Evolutionary conservation across 805 yeast species (phyloP).

Genomic region (Pichia gijzeniarum): DNA sequence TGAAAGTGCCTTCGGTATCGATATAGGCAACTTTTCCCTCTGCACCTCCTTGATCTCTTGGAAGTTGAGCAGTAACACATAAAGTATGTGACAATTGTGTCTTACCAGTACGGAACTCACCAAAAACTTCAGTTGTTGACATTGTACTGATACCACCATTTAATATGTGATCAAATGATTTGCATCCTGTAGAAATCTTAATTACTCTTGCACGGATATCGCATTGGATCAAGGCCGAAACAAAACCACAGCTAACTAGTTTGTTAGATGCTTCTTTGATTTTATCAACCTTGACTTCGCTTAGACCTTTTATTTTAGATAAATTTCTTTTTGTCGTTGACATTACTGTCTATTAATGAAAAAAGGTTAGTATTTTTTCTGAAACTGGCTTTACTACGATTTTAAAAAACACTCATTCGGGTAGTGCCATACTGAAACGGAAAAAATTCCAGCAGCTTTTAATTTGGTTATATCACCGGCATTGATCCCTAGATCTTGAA

Average conservation of each 20-base stretch:
- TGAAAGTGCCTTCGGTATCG: conserved; percentile 77
- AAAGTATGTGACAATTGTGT: conserved; percentile 78
- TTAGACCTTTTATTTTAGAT: conserved; percentile 56
- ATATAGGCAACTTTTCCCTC: conserved; percentile 77
- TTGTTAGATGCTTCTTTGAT: conserved; percentile 69
- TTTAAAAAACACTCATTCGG: conserved; percentile 29
- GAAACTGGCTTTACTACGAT: not conserved
- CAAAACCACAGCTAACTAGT: conserved; percentile 59
- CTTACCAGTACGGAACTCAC: conserved; percentile 76
- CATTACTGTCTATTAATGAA: conserved; percentile 35
- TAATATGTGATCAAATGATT: conserved; percentile 56
- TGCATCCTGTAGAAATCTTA: conserved; percentile 64
- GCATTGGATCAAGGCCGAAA: conserved; percentile 67
- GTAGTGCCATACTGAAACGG: conserved; percentile 43
- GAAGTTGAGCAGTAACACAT: conserved; percentile 70
- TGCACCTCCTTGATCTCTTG: conserved; percentile 67
- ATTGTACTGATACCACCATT: conserved; percentile 78
- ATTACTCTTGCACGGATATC: conserved; percentile 57
- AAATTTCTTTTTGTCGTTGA: conserved; percentile 61
- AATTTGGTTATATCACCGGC: conserved; percentile 65
- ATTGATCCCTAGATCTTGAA: conserved; percentile 64
- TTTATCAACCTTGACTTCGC: conserved; percentile 70
- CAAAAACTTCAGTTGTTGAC: conserved; percentile 73
- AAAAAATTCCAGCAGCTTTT: conserved; percentile 60
- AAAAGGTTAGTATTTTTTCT: conserved; percentile 2